phyloP scores from a whole-genome alignment of 1,139 yeast species.

The Candida frijolesensis region DNA sequence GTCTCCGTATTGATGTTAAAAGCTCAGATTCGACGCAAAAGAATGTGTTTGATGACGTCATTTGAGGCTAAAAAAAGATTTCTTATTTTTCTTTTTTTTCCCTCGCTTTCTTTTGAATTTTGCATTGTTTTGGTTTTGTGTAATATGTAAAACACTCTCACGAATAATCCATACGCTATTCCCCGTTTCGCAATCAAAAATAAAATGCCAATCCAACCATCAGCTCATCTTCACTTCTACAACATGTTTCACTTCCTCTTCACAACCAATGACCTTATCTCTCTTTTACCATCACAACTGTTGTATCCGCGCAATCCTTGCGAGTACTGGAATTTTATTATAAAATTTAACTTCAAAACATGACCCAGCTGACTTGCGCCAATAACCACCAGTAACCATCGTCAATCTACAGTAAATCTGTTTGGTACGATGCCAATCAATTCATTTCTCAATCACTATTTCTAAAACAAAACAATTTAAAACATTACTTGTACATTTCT shows the following conservation, averaged over 20 bases:
- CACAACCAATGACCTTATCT: too few relatives aligned
- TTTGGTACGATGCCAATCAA: background rate
- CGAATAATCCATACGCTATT: too few relatives aligned
- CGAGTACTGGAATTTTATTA: background rate
- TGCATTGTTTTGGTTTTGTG: background rate
- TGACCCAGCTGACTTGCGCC: background rate
- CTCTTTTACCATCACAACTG: too few relatives aligned
- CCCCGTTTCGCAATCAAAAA: too few relatives aligned
- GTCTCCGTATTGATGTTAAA: background rate
- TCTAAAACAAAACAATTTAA: too few relatives aligned
- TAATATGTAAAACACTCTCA: background rate
- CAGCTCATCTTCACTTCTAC: too few relatives aligned
- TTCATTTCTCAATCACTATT: background rate
- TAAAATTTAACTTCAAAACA: conserved; percentile 1
- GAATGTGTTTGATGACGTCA: background rate
- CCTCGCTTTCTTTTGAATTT: background rate
- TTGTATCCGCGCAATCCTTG: too few relatives aligned
- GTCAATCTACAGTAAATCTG: background rate
- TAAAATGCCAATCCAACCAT: too few relatives aligned
- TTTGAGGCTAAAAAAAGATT: background rate
- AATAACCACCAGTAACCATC: background rate
- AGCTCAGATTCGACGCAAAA: background rate
- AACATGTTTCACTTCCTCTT: too few relatives aligned
- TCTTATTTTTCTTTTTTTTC: background rate
- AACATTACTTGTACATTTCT: too few relatives aligned